These are phyloP conservation scores for Globisporangium yorkense DNA, from an alignment of 352 stramenopile species.

Conservation along the genomic window DNA sequence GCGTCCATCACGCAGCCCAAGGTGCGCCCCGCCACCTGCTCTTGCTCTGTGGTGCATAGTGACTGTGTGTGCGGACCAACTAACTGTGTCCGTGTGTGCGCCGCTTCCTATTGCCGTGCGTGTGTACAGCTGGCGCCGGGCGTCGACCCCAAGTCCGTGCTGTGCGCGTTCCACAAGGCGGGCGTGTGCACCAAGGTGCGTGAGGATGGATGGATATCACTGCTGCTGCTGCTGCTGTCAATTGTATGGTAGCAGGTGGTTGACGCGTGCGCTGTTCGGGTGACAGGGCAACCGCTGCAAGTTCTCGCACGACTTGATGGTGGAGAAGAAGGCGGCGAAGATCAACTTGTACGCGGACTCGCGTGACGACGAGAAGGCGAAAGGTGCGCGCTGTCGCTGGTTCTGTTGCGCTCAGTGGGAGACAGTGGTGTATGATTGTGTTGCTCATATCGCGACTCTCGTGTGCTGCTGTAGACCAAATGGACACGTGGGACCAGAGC, in stretches of 20 bases:
- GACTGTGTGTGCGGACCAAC: background rate
- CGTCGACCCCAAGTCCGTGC: conserved; percentile 84
- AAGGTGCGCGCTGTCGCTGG: conserved; percentile 9
- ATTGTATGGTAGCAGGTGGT: background rate
- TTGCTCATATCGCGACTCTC: background rate
- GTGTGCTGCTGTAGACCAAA: conserved; percentile 38
- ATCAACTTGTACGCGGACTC: conserved; percentile 88
- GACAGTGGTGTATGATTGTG: background rate
- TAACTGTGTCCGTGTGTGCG: background rate
- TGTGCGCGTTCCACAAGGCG: conserved; percentile 89
- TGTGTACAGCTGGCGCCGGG: conserved; percentile 65
- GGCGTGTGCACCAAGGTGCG: conserved; percentile 80
- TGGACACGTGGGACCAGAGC: conserved; percentile 83
- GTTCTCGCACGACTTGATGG: conserved; percentile 87
- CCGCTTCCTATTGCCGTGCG: conserved; percentile 1
- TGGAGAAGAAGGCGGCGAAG: conserved; percentile 83
- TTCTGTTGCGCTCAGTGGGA: background rate
- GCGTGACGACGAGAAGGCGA: conserved; percentile 63
- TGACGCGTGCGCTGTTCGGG: background rate
- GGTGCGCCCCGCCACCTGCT: conserved; percentile 19
- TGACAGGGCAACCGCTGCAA: conserved; percentile 79
- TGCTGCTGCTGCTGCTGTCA: background rate
- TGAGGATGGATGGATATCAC: background rate
- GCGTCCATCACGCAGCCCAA: conserved; percentile 85
- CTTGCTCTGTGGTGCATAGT: background rate